Percentiles rank a stretch among this genome's conserved stretches.
Evolutionary conservation across 371 early-diverging fungal species (phyloP).

Genomic region (Phascolomyces articulosus): DNA sequence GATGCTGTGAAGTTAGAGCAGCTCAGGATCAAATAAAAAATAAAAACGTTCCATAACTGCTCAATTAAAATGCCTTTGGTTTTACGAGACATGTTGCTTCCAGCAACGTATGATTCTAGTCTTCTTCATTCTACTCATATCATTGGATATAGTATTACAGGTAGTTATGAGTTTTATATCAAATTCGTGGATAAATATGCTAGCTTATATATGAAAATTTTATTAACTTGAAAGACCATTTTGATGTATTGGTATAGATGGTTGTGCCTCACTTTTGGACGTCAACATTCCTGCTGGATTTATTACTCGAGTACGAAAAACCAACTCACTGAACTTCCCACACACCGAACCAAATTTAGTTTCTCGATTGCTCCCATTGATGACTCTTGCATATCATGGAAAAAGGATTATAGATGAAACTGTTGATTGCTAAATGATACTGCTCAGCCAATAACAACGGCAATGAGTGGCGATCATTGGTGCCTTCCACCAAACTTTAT

Average conservation of each 20-base stretch:
- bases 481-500: too few relatives aligned
- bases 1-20: conserved; percentile 10
- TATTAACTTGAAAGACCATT: too few relatives aligned
- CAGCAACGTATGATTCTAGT: not conserved
- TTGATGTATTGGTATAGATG: too few relatives aligned
- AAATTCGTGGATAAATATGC: too few relatives aligned
- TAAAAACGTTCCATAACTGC: conserved; percentile 1
- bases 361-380: not conserved
- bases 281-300: conserved; percentile 7
- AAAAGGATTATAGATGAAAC: conserved; percentile 9
- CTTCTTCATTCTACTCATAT: not conserved
- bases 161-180: not conserved
- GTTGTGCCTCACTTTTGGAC: not conserved
- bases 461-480: too few relatives aligned
- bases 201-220: too few relatives aligned
- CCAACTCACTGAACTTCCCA: conserved; percentile 2
- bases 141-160: conserved; percentile 13
- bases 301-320: not conserved
- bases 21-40: conserved; percentile 5
- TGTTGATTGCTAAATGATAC: not conserved
- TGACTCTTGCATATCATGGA: conserved; percentile 5
- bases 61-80: conserved; percentile 12
- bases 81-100: conserved; percentile 18
- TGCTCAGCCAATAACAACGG: too few relatives aligned
- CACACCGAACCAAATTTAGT: not conserved